phyloP scores from a whole-genome alignment of 441 rosid genomes.

The Aquilaria agallochum region DNA sequence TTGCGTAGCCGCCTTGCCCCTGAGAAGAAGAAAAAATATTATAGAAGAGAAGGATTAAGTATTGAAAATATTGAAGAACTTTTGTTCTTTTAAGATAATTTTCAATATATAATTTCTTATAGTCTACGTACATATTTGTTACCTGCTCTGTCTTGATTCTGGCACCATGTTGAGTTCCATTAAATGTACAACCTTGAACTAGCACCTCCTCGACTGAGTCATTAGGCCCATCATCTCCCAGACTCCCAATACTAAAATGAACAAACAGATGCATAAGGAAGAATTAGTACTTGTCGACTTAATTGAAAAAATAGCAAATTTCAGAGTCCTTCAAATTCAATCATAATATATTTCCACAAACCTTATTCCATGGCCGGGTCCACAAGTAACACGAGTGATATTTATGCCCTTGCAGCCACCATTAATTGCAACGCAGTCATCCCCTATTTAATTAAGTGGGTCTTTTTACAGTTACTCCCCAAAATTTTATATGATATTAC shows the following conservation, averaged over 20 bases:
- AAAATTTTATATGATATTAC: no score
- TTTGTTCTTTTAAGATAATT: neutral
- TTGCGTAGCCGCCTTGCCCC: conserved; percentile 34
- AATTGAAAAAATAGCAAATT: no score
- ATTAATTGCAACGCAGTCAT: conserved; percentile 46
- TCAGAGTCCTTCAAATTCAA: no score
- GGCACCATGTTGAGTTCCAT: conserved; percentile 25
- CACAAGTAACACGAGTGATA: conserved; percentile 29
- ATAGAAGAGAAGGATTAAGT: neutral
- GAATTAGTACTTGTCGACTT: no score
- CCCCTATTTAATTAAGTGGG: conserved; percentile 16
- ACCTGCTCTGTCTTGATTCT: conserved; percentile 48
- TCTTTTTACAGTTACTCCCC: no score
- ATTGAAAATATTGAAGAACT: no score
- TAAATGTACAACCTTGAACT: conserved; percentile 24
- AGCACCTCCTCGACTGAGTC: conserved; percentile 24
- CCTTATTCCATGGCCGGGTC: conserved; percentile 54
- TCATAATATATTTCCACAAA: neutral
- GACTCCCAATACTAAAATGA: conserved; percentile 33
- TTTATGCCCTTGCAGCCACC: conserved; percentile 16
- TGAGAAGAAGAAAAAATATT: neutral
- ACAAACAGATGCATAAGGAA: neutral
- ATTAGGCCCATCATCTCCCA: conserved; percentile 12
- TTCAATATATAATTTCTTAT: neutral
- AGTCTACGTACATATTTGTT: neutral